phyloP scores from a whole-genome alignment of 768 basidiomycete species.

The Boletus huronensis region DNA sequence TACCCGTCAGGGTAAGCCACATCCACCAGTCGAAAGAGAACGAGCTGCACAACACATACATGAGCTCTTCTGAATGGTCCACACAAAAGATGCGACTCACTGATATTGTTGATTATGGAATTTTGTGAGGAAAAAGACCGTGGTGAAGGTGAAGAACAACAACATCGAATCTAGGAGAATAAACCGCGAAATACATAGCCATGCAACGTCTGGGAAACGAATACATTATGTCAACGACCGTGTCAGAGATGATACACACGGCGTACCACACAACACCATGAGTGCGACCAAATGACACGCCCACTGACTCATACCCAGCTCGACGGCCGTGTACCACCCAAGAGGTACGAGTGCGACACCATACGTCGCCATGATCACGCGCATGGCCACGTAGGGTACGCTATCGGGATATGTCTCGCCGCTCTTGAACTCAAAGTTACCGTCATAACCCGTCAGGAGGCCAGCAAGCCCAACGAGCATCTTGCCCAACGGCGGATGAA shows the following conservation, averaged over 20 bases:
- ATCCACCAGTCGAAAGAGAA: conserved; percentile 98
- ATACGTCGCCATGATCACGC: conserved; percentile 90
- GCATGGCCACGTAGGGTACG: conserved; percentile 93
- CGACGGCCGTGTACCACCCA: conserved; percentile 94
- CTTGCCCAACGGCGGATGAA: conserved; percentile 97
- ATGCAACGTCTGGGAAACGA: conserved; percentile 75
- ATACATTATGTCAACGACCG: neutral
- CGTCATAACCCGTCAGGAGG: conserved; percentile 86
- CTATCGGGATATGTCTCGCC: conserved; percentile 77
- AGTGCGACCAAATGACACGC: conserved; percentile 89
- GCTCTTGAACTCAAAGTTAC: conserved; percentile 90
- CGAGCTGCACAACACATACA: conserved; percentile 45
- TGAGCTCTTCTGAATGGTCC: neutral
- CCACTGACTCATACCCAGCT: conserved; percentile 87
- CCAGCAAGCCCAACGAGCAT: conserved; percentile 97
- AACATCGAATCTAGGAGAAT: conserved; percentile 98
- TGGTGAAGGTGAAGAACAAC: conserved; percentile 98
- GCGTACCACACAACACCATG: conserved; percentile 85
- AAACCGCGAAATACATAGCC: conserved; percentile 95
- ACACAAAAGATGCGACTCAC: conserved; percentile 44
- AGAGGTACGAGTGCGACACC: conserved; percentile 95
- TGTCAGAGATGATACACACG: conserved; percentile 22
- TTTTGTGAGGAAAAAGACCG: conserved; percentile 90
- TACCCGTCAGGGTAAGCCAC: conserved; percentile 91
- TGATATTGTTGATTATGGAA: conserved; percentile 97